Evolutionary conservation across 179 eudicot species (phyloP).

Genomic region (Spinacia oleracea): DNA sequence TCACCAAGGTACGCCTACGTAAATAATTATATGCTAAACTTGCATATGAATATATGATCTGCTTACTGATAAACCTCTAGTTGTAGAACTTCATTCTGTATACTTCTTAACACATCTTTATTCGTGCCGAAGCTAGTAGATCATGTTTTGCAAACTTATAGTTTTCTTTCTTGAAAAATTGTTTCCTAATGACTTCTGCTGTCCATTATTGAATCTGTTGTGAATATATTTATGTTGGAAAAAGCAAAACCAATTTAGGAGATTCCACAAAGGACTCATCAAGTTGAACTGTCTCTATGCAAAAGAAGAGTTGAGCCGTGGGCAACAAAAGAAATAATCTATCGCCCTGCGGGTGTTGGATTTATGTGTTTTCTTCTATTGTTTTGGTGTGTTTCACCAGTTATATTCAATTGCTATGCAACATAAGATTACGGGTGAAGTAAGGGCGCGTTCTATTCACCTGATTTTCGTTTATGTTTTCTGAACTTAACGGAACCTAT

Average conservation of each 20-base stretch:
- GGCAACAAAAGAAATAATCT: background rate
- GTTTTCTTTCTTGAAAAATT: background rate
- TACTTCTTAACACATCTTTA: background rate
- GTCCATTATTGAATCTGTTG: background rate
- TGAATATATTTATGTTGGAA: background rate
- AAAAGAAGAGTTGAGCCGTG: background rate
- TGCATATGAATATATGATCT: conserved; percentile 1
- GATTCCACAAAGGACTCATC: background rate
- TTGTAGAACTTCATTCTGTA: background rate
- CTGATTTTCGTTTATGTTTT: too few relatives aligned
- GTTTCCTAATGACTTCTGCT: background rate
- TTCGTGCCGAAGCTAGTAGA: background rate
- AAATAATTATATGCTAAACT: background rate
- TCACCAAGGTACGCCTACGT: conserved; percentile 50
- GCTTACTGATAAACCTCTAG: background rate
- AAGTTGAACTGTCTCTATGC: background rate
- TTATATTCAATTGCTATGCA: background rate
- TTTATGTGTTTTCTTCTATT: background rate
- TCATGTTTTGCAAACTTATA: background rate
- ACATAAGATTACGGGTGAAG: background rate
- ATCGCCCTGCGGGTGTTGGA: background rate
- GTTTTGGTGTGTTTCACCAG: background rate
- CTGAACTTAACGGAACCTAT: too few relatives aligned
- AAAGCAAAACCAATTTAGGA: background rate
- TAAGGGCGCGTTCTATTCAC: too few relatives aligned